Evolutionary conservation across 345 rosid genomes (phyloP), one percentile per base, ranked within the genome.

Genomic region (Gossypium sturtianum): DNA sequence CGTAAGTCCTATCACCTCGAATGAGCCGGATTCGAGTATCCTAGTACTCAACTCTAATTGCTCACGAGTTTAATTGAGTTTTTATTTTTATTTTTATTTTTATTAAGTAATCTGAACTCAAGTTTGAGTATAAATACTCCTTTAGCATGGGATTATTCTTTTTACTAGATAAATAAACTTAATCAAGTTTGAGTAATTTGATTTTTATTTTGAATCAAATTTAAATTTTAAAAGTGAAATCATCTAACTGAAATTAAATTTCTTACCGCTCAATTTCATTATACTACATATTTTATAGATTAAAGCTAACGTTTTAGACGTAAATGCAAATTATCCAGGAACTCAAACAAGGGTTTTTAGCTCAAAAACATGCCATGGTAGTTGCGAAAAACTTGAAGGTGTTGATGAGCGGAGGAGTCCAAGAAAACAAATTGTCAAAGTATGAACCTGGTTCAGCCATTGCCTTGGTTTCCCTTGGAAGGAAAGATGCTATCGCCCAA

Each of bases 271-370:
- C 41, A 5, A 34, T 34, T 34, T 1, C 7, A 34, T 34, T 34
- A 34, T 5, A 34, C 41, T 5, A 5, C 66, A 34, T 15, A 9
- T 45, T 34, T 34, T 34, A 9, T 45, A 2, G 10, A 62, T 15
- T 11, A 7, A 62, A 2, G 25, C 57, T 57, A 57, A 45, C 49
- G 7, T 67, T 59, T 27, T 2, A 6, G 64, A 56, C 61, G 20
- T 52, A 48, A 48, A 51, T 70, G 38, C 56, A 66, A 34, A 17
- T 25, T 12, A 19, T 27, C 47, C 84, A 91, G 98, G 98, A 94
- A 82, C 80, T 82, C 74, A 88, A 92, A 57, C 97, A 92, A 82
- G 98, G 96, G 54, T 89, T 84, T 66, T 58, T 89, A 70, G 98
- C 97, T 1, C 89, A 90, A 56, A 83, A 23, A 16, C 97, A 92